Evolutionary conservation across 208 protist species (phyloP).

Genomic region (Novymonas esmeraldas): DNA sequence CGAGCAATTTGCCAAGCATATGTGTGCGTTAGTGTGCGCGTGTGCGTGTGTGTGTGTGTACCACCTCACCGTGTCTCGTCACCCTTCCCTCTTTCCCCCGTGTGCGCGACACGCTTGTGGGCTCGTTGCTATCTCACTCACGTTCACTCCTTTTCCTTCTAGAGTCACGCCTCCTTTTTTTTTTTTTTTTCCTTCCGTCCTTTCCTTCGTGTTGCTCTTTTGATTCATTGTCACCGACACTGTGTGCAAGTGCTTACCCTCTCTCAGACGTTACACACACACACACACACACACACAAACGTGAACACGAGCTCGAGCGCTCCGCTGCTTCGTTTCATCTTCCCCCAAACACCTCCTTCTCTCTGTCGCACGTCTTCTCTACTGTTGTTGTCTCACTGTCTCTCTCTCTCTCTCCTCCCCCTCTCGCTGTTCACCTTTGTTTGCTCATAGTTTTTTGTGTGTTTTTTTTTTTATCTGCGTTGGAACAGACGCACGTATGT

Average conservation of each 20-base stretch:
- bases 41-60: no score
- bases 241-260: neutral
- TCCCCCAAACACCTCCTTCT: constrained; percentile 2
- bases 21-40: no score
- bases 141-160: no score
- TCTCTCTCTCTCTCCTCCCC: neutral
- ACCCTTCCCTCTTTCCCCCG: no score
- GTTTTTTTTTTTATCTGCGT: neutral
- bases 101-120: no score
- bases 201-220: no score
- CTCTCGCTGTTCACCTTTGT: constrained; percentile 6
- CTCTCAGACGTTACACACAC: neutral
- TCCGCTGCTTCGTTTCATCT: no score
- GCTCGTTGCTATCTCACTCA: no score
- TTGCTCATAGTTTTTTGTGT: constrained; percentile 1
- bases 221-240: no score
- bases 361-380: neutral
- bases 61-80: no score
- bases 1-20: no score
- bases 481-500: neutral
- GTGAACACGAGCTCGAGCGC: neutral
- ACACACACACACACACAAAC: neutral
- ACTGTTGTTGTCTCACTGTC: neutral
- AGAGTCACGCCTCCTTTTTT: neutral
- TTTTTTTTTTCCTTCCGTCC: neutral